Evolutionary conservation across 2,329 filamentous ascomycete species (phyloP), one percentile per base, ranked within the genome.

Genomic region (Claviceps maximensis): DNA sequence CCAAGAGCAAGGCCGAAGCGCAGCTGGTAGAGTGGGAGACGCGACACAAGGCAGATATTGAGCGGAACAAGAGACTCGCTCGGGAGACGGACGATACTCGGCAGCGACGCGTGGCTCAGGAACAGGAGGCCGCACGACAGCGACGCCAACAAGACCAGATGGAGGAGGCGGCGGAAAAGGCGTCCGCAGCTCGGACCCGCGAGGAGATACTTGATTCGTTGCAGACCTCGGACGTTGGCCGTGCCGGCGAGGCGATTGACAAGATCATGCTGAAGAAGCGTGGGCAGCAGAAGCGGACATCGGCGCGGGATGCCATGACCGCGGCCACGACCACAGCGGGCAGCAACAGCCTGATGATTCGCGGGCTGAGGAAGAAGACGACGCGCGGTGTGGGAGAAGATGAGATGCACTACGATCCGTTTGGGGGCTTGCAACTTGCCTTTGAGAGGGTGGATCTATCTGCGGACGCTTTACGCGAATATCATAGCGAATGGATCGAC

Each of bases 401-500:
- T 6, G 82, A 89, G 61, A 82, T 83, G 54, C 84, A 88, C 0
- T 96, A 95, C 70, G 89, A 96, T 71, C 86, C 91, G 0, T 95
- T 93, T 64, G 89, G 82, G 41, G 93, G 89, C 1, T 71, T 90
- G 56, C 70, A 78, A 47, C 78, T 90, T 50, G 74, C 75, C 25
- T 80, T 82, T 23, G 75, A 84, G 59, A 84, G 90, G 60, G 91
- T 88, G 63, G 73, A 77, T 10, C 63, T 94, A 29, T 58, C 62
- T 0, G 50, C 62, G 0, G 67, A 67, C 5, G 61, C 60, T 40
- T 79, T 83, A 58, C 76, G 80, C 49, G 72, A 76, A 44, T 95
- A 96, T 67, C 79, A 83, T 44, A 89, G 87, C 63, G 79, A 84
- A 47, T 89, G 83, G 75, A 73, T 94, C 51, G 82, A 86, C 46